These are phyloP conservation scores for Phytophthora pluvialis DNA, from an alignment of 352 stramenopile species.

Conservation along the genomic window DNA sequence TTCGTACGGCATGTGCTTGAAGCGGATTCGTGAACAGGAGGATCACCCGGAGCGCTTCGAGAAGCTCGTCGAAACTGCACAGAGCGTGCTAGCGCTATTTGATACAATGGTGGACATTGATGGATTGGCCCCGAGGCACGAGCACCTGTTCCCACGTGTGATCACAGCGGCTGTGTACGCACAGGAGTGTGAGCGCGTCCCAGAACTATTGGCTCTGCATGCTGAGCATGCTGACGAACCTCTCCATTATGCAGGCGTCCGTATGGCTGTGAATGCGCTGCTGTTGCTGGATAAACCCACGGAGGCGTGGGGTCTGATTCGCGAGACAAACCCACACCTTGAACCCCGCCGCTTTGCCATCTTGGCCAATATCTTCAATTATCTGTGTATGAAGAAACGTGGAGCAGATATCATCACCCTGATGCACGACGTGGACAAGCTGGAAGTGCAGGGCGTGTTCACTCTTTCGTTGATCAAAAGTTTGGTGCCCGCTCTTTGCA, in stretches of 20 bases:
- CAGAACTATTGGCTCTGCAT: constrained; percentile 46
- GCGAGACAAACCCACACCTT: constrained; percentile 32
- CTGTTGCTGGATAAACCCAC: constrained; percentile 55
- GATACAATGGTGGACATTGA: constrained; percentile 70
- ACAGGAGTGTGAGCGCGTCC: constrained; percentile 56
- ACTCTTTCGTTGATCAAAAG: constrained; percentile 43
- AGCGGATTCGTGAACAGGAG: constrained; percentile 49
- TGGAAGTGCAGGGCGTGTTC: constrained; percentile 40
- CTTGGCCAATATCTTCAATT: constrained; percentile 56
- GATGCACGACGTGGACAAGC: constrained; percentile 41
- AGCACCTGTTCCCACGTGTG: constrained; percentile 53
- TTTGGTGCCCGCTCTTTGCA: constrained; percentile 47
- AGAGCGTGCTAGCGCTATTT: constrained; percentile 55
- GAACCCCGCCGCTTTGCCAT: constrained; percentile 38
- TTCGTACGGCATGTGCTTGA: constrained; percentile 52
- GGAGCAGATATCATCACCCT: constrained; percentile 40
- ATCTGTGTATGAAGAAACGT: constrained; percentile 46
- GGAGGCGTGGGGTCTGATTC: constrained; percentile 50
- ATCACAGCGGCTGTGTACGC: constrained; percentile 62
- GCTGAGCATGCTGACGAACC: constrained; percentile 32
- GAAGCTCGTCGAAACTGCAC: constrained; percentile 38
- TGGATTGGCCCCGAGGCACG: constrained; percentile 36
- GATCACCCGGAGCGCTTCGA: constrained; percentile 51
- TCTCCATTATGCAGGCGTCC: constrained; percentile 49
- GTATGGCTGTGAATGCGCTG: constrained; percentile 61